phyloP scores from a whole-genome alignment of 306 rosid genomes.

The Quercus robur region DNA sequence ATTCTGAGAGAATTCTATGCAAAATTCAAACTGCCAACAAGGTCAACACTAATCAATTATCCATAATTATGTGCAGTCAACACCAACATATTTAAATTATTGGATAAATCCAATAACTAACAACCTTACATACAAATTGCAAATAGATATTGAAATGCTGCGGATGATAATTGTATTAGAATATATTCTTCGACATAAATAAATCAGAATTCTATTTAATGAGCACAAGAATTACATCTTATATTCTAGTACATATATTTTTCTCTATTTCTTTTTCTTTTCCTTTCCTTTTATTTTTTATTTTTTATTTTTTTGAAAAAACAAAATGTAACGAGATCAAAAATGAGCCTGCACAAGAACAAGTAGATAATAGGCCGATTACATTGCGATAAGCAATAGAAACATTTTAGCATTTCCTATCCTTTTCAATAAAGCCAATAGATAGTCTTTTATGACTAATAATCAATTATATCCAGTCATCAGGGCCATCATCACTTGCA shows the following conservation, averaged over 20 bases:
- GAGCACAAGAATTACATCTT: too few relatives aligned
- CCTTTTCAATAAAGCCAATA: background rate
- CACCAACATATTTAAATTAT: background rate
- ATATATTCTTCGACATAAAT: too few relatives aligned
- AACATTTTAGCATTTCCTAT: background rate
- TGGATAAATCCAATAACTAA: background rate
- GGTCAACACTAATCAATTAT: background rate
- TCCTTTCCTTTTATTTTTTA: too few relatives aligned
- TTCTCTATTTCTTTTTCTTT: too few relatives aligned
- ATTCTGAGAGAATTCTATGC: background rate
- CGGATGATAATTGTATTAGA: too few relatives aligned
- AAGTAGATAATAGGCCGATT: too few relatives aligned
- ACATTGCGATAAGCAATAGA: too few relatives aligned
- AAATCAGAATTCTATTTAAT: too few relatives aligned
- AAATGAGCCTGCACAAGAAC: too few relatives aligned
- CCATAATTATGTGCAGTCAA: background rate
- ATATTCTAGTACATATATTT: too few relatives aligned
- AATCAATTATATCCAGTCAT: constrained; percentile 37
- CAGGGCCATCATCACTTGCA: constrained; percentile 38
- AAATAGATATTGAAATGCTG: background rate
- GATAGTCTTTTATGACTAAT: constrained; percentile 7
- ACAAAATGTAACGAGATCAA: too few relatives aligned
- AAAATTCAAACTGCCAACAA: background rate
- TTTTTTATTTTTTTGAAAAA: too few relatives aligned
- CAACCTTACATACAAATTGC: background rate